These are phyloP conservation scores for Rhodotorula graminis DNA, from an alignment of 768 basidiomycete genomes.

Conservation along the genomic window DNA sequence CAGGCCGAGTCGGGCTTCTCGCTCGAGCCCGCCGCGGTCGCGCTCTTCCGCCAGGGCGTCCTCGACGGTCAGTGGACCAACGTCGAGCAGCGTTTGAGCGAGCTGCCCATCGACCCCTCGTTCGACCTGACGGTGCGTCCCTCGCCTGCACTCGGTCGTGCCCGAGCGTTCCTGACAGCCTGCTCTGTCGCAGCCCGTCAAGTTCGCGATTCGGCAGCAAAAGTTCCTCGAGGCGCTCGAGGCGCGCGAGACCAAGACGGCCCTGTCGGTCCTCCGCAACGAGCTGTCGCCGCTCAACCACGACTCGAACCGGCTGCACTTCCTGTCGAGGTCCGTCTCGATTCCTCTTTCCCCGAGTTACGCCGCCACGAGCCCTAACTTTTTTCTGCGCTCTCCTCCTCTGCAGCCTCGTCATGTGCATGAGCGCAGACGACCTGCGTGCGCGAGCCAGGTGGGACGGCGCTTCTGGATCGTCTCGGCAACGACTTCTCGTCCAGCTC, in stretches of 20 bases:
- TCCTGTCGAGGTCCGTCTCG: conserved; percentile 69
- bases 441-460: conserved; percentile 85
- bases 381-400: conserved; percentile 20
- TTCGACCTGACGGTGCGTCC: conserved; percentile 14
- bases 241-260: conserved; percentile 68
- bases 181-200: conserved; percentile 43
- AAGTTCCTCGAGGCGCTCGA: conserved; percentile 93
- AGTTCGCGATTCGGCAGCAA: conserved; percentile 85
- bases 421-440: conserved; percentile 73
- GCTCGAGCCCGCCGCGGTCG: conserved; percentile 45
- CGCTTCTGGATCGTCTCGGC: conserved; percentile 70
- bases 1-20: conserved; percentile 50
- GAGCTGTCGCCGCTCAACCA: conserved; percentile 78
- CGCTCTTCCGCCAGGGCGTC: conserved; percentile 46
- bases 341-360: background rate
- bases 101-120: conserved; percentile 40
- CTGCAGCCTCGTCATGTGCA: conserved; percentile 82
- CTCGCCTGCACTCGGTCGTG: no score
- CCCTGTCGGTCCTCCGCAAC: conserved; percentile 76
- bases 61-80: conserved; percentile 49
- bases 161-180: no score
- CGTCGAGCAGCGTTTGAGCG: conserved; percentile 37
- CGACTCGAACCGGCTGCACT: conserved; percentile 75
- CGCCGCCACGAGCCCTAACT: no score
- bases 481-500: conserved; percentile 66